Conservation (phyloP, 345 rosid genomes). For the Sisymbrium irio region DNA sequence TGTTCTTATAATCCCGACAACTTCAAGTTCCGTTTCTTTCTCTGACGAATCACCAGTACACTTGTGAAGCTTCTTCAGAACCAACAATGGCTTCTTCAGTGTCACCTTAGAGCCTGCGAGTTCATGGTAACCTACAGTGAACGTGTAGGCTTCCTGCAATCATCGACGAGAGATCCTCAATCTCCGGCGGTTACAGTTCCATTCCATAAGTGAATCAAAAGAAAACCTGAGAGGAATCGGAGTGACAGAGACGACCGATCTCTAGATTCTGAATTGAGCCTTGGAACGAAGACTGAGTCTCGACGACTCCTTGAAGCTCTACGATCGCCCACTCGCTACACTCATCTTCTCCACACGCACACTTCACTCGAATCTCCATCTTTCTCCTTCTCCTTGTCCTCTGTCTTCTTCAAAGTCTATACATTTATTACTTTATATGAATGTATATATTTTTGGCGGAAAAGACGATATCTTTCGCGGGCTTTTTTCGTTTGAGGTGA, state of each 20-base stretch:
- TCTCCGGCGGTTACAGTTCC: not conserved
- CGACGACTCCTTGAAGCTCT: conserved; percentile 81
- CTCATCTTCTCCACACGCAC: conserved; percentile 61
- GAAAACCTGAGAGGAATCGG: conserved; percentile 65
- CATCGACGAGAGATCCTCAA: not conserved
- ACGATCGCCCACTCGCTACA: conserved; percentile 92
- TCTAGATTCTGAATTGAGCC: conserved; percentile 63
- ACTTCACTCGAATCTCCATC: conserved; percentile 87
- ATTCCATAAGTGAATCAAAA: not conserved
- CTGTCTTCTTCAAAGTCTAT: not conserved
- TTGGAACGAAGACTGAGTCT: conserved; percentile 59
- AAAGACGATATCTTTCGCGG: conserved; percentile 18
- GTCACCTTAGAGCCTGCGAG: conserved; percentile 54
- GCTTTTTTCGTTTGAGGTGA: conserved; percentile 17
- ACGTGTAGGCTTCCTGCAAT: conserved; percentile 63
- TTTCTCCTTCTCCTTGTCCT: not conserved
- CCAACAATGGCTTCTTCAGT: conserved; percentile 68
- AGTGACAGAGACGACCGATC: conserved; percentile 76
- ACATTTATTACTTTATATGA: not conserved
- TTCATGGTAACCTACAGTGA: conserved; percentile 84
- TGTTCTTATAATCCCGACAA: conserved; percentile 65
- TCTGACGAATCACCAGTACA: conserved; percentile 30
- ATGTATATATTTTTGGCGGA: conserved; percentile 19
- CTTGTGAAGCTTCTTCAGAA: conserved; percentile 63
- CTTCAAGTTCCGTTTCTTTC: conserved; percentile 53